Base-by-base conservation (phyloP, 768 basidiomycete species). In the Mycena alexandri region DNA sequence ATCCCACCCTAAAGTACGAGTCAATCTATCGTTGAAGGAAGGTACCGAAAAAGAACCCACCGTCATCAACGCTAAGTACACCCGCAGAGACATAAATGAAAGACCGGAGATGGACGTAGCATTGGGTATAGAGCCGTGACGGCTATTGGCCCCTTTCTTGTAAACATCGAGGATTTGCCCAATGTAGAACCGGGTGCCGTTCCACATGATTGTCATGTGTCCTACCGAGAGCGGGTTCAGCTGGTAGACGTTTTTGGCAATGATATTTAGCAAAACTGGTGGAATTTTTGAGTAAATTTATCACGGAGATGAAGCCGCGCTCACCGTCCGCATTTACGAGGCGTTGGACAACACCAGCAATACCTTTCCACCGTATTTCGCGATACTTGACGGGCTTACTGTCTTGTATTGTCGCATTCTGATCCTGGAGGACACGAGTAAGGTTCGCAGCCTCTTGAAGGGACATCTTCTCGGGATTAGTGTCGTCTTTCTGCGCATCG, bases 151-250 rank as follows among this genome's bases (percentile, higher is more conserved):
- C 21, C 62, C 70, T 34, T 63, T 63, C 53, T 68, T 71, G 57
- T 65, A 68, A 1, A 72, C 25, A 42, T 72, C 71, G 9, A 69
- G 51, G 17, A 72, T 47, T 52, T 72, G 57, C 13, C 71, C 71
- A 16, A 72, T 52, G 42, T 70, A 70, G 38, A 67, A 65, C n/a
- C 65, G 55, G 14, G 16, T 41, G 3, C 51, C 58, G 33, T 67
- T 72, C 38, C 57, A 58, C 51, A 72, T 65, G n/a, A 70, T 50
- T 0, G 62, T 62, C 46, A 64, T 60, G 24, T 50, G 43, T 2
- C 71, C 68, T 14, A 48, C 21, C 1, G 34, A 13, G 0, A 72
- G 69, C 21, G 71, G 71, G 42, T 65, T 54, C 41, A 72, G 24
- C 3, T 14, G 33, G n/a, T 62, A 58, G 21, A 70, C 68, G 48